Percentiles rank a stretch among this genome's conserved stretches.
Evolutionary conservation across 306 rosid species (phyloP).

Genomic region (Luffa acutangula): DNA sequence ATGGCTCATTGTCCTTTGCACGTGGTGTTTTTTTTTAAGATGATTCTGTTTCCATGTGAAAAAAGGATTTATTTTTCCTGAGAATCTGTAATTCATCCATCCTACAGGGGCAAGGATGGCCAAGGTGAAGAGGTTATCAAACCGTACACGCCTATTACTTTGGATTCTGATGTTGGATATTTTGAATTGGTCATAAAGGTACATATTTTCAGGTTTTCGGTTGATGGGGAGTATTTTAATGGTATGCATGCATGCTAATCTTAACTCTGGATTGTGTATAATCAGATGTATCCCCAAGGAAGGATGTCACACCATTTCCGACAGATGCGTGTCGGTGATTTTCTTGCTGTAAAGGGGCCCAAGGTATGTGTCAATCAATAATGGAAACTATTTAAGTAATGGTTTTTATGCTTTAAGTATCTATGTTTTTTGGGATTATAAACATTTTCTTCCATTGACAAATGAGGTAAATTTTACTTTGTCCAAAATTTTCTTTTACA

Average conservation of each 20-base stretch:
- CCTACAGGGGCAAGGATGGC: constrained; percentile 77
- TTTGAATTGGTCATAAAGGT: constrained; percentile 97
- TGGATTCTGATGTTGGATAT: constrained; percentile 88
- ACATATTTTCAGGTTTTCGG: neutral
- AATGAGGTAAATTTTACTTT: neutral
- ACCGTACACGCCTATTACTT: constrained; percentile 91
- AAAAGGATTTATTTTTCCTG: neutral
- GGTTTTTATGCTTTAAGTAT: neutral
- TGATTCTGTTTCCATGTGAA: neutral
- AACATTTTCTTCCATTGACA: neutral
- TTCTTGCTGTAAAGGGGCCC: constrained; percentile 85
- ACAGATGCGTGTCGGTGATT: constrained; percentile 83
- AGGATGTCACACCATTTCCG: constrained; percentile 99
- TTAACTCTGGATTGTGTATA: neutral
- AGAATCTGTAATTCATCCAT: neutral
- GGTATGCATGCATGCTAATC: neutral
- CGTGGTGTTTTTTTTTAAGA: neutral
- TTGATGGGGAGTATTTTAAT: neutral
- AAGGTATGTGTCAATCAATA: constrained; percentile 37
- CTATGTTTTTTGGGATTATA: neutral
- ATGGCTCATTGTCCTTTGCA: neutral
- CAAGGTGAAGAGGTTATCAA: constrained; percentile 81
- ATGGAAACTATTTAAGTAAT: neutral
- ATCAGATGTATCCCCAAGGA: constrained; percentile 99
- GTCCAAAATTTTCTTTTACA: neutral